These are phyloP conservation scores for Xylaria sp. DNA, from an alignment of 2,329 filamentous ascomycete species.

Conservation along the genomic window DNA sequence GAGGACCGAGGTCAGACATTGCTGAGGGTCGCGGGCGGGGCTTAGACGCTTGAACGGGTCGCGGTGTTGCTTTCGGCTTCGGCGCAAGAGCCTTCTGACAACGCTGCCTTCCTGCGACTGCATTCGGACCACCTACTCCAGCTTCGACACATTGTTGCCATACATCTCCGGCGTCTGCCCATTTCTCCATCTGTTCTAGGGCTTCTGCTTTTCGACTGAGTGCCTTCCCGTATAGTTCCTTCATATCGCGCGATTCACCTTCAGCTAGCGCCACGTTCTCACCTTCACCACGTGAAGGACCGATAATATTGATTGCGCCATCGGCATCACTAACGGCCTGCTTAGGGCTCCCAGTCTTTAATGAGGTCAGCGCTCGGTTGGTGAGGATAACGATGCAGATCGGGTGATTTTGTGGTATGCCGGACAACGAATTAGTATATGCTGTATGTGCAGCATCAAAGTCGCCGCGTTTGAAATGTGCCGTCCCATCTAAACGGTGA, in stretches of 20 bases:
- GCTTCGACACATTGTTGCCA: conserved; percentile 88
- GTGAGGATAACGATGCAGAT: conserved; percentile 88
- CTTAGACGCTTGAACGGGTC: conserved; percentile 57
- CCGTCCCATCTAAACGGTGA: conserved; percentile 82
- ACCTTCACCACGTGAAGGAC: conserved; percentile 78
- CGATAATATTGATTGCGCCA: conserved; percentile 81
- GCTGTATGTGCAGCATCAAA: conserved; percentile 86
- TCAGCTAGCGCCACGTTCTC: conserved; percentile 80
- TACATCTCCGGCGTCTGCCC: conserved; percentile 81
- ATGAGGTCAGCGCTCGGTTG: conserved; percentile 87
- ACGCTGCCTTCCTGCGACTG: conserved; percentile 85
- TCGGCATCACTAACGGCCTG: conserved; percentile 88
- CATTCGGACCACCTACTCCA: conserved; percentile 85
- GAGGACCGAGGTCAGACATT: conserved; percentile 55
- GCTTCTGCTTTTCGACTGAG: conserved; percentile 95
- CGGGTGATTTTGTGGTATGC: conserved; percentile 82
- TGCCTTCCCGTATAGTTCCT: conserved; percentile 92
- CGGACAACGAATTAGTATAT: conserved; percentile 80
- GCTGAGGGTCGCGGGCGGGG: conserved; percentile 58
- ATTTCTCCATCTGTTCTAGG: conserved; percentile 94
- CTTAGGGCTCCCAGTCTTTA: conserved; percentile 94
- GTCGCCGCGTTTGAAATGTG: conserved; percentile 94
- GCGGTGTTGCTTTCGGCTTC: conserved; percentile 65
- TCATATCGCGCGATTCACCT: conserved; percentile 82
- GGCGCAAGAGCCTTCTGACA: conserved; percentile 88